Percentiles rank a stretch among this genome's conserved stretches.
These are phyloP conservation scores for Fraxinus americana DNA, from an alignment of 257 asterid species.

Conservation along the genomic window DNA sequence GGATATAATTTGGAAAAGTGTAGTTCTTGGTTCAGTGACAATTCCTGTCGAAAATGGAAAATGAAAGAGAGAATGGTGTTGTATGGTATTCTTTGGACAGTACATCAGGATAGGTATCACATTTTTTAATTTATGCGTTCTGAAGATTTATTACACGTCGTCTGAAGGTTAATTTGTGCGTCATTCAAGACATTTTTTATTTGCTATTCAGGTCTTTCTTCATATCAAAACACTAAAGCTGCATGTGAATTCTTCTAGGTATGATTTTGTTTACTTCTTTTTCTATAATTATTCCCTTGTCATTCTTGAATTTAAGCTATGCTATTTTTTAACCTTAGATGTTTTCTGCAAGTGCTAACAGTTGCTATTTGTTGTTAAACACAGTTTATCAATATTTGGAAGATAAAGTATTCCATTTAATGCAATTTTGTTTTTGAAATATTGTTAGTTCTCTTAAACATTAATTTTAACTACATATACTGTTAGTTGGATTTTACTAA, in stretches of 20 bases:
- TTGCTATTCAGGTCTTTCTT: constrained; percentile 75
- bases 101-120: constrained; percentile 81
- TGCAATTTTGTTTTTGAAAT: too few species aligned
- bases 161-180: constrained; percentile 13
- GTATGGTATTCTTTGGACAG: constrained; percentile 78
- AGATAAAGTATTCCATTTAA: too few species aligned
- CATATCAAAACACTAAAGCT: constrained; percentile 64
- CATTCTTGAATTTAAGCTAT: too few species aligned
- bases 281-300: neutral
- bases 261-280: constrained; percentile 8
- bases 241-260: constrained; percentile 61
- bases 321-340: too few species aligned
- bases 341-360: too few species aligned
- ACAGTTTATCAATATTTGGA: too few species aligned
- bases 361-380: too few species aligned
- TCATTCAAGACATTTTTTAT: constrained; percentile 14
- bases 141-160: neutral
- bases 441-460: too few species aligned
- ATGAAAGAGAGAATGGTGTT: constrained; percentile 76
- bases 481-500: too few species aligned
- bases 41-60: constrained; percentile 24
- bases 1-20: constrained; percentile 18
- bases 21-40: too few species aligned
- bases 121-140: constrained; percentile 7
- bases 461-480: too few species aligned